These are phyloP conservation scores for Suillus fuscotomentosus DNA, from an alignment of 768 basidiomycete genomes.

Conservation along the genomic window DNA sequence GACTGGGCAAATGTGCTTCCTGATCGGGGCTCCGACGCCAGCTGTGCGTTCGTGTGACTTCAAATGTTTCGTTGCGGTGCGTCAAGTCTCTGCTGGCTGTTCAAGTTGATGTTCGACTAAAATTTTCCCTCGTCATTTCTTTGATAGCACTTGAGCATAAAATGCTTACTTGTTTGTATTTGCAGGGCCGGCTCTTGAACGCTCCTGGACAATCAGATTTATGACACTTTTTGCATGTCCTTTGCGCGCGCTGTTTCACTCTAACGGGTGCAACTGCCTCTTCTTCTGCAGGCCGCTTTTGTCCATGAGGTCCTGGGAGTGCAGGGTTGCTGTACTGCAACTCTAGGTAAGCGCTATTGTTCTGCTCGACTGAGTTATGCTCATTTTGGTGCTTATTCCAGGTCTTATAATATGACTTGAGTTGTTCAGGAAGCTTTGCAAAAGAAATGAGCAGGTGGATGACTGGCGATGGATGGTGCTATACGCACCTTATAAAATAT, in stretches of 20 bases:
- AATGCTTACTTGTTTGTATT: neutral
- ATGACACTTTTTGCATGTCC: neutral
- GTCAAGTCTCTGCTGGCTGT: too few relatives aligned
- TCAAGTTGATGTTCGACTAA: too few relatives aligned
- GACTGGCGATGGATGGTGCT: too few relatives aligned
- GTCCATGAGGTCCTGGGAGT: neutral
- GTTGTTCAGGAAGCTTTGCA: constrained; percentile 10
- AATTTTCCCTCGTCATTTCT: too few relatives aligned
- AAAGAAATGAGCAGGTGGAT: too few relatives aligned
- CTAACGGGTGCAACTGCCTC: neutral
- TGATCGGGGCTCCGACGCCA: too few relatives aligned
- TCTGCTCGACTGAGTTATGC: neutral
- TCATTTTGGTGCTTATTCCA: constrained; percentile 5
- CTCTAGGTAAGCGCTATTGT: neutral
- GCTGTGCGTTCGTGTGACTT: too few relatives aligned
- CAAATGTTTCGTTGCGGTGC: too few relatives aligned
- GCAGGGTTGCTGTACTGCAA: neutral
- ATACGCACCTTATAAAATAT: constrained; percentile 13
- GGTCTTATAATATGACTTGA: constrained; percentile 7
- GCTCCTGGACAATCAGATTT: neutral
- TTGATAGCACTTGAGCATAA: too few relatives aligned
- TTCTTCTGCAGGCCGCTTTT: neutral
- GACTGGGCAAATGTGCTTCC: too few relatives aligned
- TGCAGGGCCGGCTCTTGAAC: neutral
- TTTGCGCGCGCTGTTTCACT: neutral